Base-by-base conservation (phyloP, 495 filamentous ascomycete species). In the Cetradonia linearis region DNA sequence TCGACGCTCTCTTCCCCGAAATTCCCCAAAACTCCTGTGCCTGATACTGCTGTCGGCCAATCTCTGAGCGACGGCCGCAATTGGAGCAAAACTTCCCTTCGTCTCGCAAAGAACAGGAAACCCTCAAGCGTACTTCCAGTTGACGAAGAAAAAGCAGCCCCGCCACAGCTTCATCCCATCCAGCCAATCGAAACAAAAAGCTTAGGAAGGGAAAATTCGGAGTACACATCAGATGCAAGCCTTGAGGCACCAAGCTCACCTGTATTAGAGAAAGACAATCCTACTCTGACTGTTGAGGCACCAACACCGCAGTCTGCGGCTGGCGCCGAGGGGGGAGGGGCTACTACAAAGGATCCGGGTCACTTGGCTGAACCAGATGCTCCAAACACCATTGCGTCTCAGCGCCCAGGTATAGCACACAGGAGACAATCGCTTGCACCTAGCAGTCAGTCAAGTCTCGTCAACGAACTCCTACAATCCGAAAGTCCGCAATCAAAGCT, bases 1-100 rank as follows among this genome's bases (percentile, higher is more conserved):
- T 64, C 61, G 25, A 62, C 66, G 34, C 34, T 44, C 40, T 64
- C 64, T 2, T 68, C 66, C 38, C 40, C 62, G 44, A 58, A 61
- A 33, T 63, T 62, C 7, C 54, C 60, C 28, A 54, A 54, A 8
- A 20, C 53, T 23, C 61, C 62, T 11, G 31, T 40, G 18, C 31
- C 59, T 9, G 50, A 54, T n/a, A 59, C 62, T 10, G 34, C 62
- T 9, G 31, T 48, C 28, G 53, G 25, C 27, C 20, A 56, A 30
- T 27, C 56, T 38, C 42, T 55, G 16, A 27, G 38, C 33, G 61
- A 68, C 44, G 36, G 42, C 56, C 59, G 60, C 33, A 57, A n/a
- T 23, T 46, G 56, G 48, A 63, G 57, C 50, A 66, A 61, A 48
- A 59, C 28, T 14, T 66, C 66, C 14, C 36, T 63, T 2, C 58